These are phyloP conservation scores for Dryas integrifolia DNA, from an alignment of 331 rosid genomes.

Conservation along the genomic window DNA sequence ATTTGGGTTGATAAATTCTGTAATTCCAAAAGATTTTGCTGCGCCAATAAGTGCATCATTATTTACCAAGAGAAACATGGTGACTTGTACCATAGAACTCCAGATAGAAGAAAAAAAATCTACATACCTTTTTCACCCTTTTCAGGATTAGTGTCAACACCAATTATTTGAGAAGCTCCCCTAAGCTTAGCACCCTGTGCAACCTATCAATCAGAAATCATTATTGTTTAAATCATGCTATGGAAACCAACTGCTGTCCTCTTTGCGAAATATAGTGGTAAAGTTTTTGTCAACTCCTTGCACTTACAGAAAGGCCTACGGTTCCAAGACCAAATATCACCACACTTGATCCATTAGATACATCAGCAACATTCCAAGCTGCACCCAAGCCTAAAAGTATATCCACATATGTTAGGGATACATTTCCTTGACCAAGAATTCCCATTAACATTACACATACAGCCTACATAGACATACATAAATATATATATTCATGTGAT, in stretches of 20 bases:
- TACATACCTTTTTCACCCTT: conserved; percentile 66
- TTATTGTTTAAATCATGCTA: conserved; percentile 9
- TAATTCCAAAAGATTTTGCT: conserved; percentile 87
- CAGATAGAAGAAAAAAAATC: not conserved
- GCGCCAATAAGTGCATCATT: conserved; percentile 27
- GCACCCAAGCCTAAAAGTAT: conserved; percentile 73
- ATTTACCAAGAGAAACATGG: not conserved
- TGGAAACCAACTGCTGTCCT: conserved; percentile 19
- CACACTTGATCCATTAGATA: conserved; percentile 83
- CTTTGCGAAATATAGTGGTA: conserved; percentile 19
- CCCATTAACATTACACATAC: not conserved
- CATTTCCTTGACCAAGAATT: not conserved
- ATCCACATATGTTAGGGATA: not conserved
- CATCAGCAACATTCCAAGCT: conserved; percentile 93
- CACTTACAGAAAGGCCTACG: conserved; percentile 91
- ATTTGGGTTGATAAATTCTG: conserved; percentile 66
- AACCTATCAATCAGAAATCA: conserved; percentile 48
- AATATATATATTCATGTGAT: too few species aligned
- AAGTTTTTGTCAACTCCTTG: conserved; percentile 3
- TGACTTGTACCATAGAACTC: conserved; percentile 12
- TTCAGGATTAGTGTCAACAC: conserved; percentile 81
- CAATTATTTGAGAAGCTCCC: conserved; percentile 84
- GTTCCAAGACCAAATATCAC: conserved; percentile 98
- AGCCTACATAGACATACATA: not conserved
- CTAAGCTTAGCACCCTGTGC: conserved; percentile 87